Conservation (phyloP, 495 filamentous ascomycete genomes). For the Penicillium longicatenatum region DNA sequence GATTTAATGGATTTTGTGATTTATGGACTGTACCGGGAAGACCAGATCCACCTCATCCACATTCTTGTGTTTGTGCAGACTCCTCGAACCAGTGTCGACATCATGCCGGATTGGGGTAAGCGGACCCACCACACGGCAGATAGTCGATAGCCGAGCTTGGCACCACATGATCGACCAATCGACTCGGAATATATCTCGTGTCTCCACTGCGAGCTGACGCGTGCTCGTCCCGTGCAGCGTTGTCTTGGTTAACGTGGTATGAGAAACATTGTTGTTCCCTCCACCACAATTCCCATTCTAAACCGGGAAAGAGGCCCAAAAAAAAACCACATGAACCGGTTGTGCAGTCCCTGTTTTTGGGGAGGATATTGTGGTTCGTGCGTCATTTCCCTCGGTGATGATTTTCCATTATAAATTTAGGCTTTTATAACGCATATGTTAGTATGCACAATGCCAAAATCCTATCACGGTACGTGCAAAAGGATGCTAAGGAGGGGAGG, state of each 20-base stretch:
- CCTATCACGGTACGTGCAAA: not conserved
- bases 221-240: constrained; percentile 35
- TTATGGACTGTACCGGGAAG: not conserved
- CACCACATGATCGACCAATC: constrained; percentile 40
- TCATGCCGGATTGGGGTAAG: constrained; percentile 16
- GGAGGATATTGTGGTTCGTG: not conserved
- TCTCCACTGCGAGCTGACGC: constrained; percentile 42
- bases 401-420: not conserved
- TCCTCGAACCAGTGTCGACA: constrained; percentile 3
- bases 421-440: constrained; percentile 4
- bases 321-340: not conserved
- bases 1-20: no score
- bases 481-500: not conserved
- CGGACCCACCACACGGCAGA: constrained; percentile 41
- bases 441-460: not conserved
- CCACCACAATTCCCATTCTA: not conserved
- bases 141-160: constrained; percentile 53
- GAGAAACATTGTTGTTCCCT: constrained; percentile 8
- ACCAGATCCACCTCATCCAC: constrained; percentile 17
- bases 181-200: not conserved
- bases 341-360: not conserved
- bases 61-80: constrained; percentile 27
- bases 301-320: not conserved
- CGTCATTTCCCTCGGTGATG: not conserved
- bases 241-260: constrained; percentile 21